Base-by-base conservation (phyloP, 108 stramenopile genomes). In the Nannochloropsis gaditana region DNA sequence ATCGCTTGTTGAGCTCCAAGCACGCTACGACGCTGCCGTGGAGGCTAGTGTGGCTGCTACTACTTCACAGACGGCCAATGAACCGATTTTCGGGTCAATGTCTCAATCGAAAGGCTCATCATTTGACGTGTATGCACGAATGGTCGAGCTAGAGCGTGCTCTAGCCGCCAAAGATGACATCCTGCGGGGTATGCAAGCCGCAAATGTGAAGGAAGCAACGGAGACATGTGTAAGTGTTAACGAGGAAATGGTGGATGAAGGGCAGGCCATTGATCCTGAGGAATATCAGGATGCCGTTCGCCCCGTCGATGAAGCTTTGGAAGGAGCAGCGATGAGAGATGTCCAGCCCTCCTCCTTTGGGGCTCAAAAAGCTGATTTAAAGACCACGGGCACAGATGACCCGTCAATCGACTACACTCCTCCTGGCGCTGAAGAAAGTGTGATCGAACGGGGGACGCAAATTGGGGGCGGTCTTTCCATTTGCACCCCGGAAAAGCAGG, bases 1-100 rank as follows among this genome's bases (percentile, higher is more conserved):
- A n/a, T 73, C 59, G 59, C 59, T 73, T n/a, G n/a, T 73, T 5
- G 59, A 73, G 19, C 59, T 73, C 59, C 59, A 73, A 73, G 59
- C 59, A n/a, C 59, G 59, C 59, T 73, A 73, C 59, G 59, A 73
- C n/a, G 59, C 59, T n/a, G 31, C 31, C 31, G 31, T 31, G 31
- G 31, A 31, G 31, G 31, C 31, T 31, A 31, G 31, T 31, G 6
- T 73, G 59, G 8, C 59, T n/a, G 59, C 59, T n/a, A 15, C 15
- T n/a, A 73, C 59, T 5, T 31, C 31, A 31, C 1, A 73, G 59
- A 6, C 59, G 19, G n/a, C 59, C 59, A 73, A 73, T 6, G n/a
- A 3, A 4, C 19, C 15, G 59, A n/a, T n/a, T 73, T 15, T 2
- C n/a, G 19, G 15, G 3, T 73, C 59, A n/a, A n/a, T n/a, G 59